These are phyloP conservation scores for Penicillium canariense DNA, from an alignment of 495 filamentous ascomycete genomes.

Conservation along the genomic window DNA sequence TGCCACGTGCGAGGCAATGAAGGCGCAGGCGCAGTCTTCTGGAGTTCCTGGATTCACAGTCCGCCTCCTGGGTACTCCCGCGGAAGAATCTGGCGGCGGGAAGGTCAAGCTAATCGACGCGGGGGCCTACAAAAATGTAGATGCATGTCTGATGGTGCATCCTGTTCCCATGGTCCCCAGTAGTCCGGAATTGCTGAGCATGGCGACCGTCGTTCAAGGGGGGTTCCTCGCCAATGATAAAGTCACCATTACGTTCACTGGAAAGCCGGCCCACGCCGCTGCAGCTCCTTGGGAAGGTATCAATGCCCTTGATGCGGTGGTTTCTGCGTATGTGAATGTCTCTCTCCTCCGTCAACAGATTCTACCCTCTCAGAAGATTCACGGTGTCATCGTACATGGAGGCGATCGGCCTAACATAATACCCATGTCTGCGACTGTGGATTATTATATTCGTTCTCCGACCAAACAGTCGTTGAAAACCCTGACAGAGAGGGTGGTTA, in stretches of 20 bases:
- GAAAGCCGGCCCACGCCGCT: slow-evolving; percentile 55
- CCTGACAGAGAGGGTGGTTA: slow-evolving; percentile 47
- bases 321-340: slow-evolving; percentile 59
- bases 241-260: slow-evolving; percentile 43
- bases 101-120: slow-evolving; percentile 51
- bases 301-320: slow-evolving; percentile 65
- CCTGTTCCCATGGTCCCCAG: slow-evolving; percentile 40
- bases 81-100: slow-evolving; percentile 40
- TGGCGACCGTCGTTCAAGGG: slow-evolving; percentile 40
- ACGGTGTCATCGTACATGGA: slow-evolving; percentile 46
- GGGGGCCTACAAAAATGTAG: slow-evolving; percentile 49
- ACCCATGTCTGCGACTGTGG: slow-evolving; percentile 49
- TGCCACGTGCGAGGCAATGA: slow-evolving; percentile 38
- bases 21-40: slow-evolving; percentile 16
- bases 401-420: slow-evolving; percentile 53
- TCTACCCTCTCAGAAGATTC: slow-evolving; percentile 40
- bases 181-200: slow-evolving; percentile 16
- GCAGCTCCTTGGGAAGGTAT: slow-evolving; percentile 63
- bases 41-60: slow-evolving; percentile 27
- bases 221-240: slow-evolving; percentile 56
- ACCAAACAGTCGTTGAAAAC: slow-evolving; percentile 42
- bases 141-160: slow-evolving; percentile 55
- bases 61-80: slow-evolving; percentile 48
- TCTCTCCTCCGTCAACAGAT: slow-evolving; percentile 63
- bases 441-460: slow-evolving; percentile 56